These are phyloP conservation scores for Capsicum pubescens DNA, from an alignment of 257 asterid genomes.

Conservation along the genomic window DNA sequence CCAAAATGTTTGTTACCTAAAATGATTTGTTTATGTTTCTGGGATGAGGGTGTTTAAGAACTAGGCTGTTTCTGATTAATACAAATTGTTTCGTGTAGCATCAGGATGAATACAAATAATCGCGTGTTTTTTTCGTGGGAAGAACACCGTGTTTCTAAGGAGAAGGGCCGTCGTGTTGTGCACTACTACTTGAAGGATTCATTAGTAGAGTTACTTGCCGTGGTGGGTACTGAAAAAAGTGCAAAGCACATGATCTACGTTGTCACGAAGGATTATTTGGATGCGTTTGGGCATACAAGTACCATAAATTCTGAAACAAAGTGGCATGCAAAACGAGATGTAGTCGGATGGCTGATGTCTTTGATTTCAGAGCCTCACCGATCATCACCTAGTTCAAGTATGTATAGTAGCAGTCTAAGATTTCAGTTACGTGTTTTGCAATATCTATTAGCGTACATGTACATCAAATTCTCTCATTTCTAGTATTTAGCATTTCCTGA, in stretches of 20 bases:
- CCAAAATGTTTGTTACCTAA: background rate
- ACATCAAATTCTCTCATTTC: background rate
- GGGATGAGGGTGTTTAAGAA: constrained; percentile 13
- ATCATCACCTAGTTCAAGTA: constrained; percentile 46
- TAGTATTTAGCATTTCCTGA: background rate
- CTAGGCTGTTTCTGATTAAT: background rate
- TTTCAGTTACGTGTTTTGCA: constrained; percentile 23
- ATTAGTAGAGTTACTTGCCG: constrained; percentile 43
- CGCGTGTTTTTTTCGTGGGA: constrained; percentile 50
- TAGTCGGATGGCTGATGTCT: constrained; percentile 45
- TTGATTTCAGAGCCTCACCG: constrained; percentile 36
- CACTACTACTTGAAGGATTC: constrained; percentile 47
- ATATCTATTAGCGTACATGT: background rate
- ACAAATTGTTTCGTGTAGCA: constrained; percentile 25
- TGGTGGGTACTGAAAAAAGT: constrained; percentile 53
- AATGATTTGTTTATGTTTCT: background rate
- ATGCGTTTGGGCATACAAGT: constrained; percentile 44
- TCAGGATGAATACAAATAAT: constrained; percentile 47
- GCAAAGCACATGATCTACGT: constrained; percentile 42
- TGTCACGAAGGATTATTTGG: constrained; percentile 43
- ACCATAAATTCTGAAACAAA: constrained; percentile 38
- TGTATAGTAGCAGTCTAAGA: constrained; percentile 24
- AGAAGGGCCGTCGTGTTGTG: constrained; percentile 46
- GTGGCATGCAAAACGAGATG: constrained; percentile 52
- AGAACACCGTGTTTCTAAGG: constrained; percentile 39